Percentiles rank a stretch among this genome's conserved stretches.
These are phyloP conservation scores for Chrysopogon serrulatus DNA, from an alignment of 176 grass and related monocot species.

Conservation along the genomic window DNA sequence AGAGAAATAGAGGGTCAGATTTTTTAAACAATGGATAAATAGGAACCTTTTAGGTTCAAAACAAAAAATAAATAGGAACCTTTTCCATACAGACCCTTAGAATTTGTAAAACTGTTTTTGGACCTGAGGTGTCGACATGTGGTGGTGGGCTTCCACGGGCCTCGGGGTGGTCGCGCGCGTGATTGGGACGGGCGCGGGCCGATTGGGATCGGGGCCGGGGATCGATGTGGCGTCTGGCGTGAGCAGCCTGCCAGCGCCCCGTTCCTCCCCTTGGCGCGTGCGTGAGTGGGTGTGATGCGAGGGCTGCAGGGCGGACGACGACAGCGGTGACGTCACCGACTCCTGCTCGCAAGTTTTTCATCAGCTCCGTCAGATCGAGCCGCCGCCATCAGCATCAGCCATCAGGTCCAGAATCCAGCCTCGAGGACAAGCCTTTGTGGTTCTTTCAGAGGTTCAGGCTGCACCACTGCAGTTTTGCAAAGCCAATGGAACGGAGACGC, in stretches of 20 bases:
- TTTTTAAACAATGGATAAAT: slow-evolving; percentile 35
- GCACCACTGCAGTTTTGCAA: too few relatives aligned
- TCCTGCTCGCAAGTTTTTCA: neutral
- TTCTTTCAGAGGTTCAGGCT: too few relatives aligned
- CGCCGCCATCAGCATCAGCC: neutral
- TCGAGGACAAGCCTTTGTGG: too few relatives aligned
- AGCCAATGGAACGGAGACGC: too few relatives aligned
- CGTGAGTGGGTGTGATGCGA: neutral
- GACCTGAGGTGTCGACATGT: neutral
- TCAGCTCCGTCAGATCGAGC: neutral
- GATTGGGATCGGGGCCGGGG: neutral
- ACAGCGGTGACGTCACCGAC: neutral
- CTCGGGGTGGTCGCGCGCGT: neutral
- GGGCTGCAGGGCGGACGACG: neutral
- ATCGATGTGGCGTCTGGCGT: neutral
- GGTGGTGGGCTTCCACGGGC: neutral
- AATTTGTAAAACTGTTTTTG: neutral
- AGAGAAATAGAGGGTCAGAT: neutral
- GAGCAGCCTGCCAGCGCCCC: neutral
- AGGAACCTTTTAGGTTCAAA: too few relatives aligned
- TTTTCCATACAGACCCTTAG: neutral
- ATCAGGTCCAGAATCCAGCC: too few relatives aligned
- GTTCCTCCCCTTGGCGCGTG: neutral
- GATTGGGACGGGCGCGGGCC: neutral
- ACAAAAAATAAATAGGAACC: neutral